Percentiles rank a stretch among this genome's conserved stretches.
phyloP scores from a whole-genome alignment of 306 rosid genomes.

The Lagenaria siceraria region DNA sequence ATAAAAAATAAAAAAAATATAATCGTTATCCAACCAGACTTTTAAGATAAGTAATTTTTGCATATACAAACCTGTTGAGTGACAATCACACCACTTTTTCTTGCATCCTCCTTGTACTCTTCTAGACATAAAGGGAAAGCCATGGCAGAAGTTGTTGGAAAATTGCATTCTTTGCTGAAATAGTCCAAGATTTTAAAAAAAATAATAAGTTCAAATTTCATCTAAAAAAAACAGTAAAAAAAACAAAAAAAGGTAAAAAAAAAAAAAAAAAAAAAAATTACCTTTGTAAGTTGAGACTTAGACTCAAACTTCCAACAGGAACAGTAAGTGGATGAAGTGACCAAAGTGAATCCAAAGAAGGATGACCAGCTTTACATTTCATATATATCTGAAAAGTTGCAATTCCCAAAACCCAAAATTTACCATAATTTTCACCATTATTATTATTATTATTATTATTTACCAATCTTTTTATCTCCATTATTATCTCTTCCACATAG shows the following conservation, averaged over 20 bases:
- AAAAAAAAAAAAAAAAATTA: neutral
- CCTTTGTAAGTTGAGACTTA: slow-evolving; percentile 69
- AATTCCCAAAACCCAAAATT: slow-evolving; percentile 60
- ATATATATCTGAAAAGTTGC: slow-evolving; percentile 54
- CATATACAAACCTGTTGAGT: neutral
- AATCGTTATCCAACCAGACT: too few relatives aligned
- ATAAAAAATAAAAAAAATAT: neutral
- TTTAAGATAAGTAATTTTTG: too few relatives aligned
- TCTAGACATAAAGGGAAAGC: slow-evolving; percentile 64
- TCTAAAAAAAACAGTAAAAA: neutral
- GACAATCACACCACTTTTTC: slow-evolving; percentile 4
- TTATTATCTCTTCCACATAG: slow-evolving; percentile 47
- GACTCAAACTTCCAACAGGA: slow-evolving; percentile 64
- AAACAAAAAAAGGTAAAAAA: neutral
- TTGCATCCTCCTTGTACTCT: slow-evolving; percentile 42
- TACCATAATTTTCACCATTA: slow-evolving; percentile 32
- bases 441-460: too few relatives aligned
- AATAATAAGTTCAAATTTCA: too few relatives aligned
- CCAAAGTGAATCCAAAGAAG: slow-evolving; percentile 70
- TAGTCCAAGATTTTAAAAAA: too few relatives aligned
- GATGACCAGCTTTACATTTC: slow-evolving; percentile 51
- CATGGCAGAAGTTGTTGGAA: slow-evolving; percentile 17
- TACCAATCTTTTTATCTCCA: slow-evolving; percentile 60
- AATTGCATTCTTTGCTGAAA: slow-evolving; percentile 15
- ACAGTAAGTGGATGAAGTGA: slow-evolving; percentile 67